Percentiles rank a stretch among this genome's conserved stretches.
Evolutionary conservation across 2,329 filamentous ascomycete genomes (phyloP).

Genomic region (Fulvia fulva): DNA sequence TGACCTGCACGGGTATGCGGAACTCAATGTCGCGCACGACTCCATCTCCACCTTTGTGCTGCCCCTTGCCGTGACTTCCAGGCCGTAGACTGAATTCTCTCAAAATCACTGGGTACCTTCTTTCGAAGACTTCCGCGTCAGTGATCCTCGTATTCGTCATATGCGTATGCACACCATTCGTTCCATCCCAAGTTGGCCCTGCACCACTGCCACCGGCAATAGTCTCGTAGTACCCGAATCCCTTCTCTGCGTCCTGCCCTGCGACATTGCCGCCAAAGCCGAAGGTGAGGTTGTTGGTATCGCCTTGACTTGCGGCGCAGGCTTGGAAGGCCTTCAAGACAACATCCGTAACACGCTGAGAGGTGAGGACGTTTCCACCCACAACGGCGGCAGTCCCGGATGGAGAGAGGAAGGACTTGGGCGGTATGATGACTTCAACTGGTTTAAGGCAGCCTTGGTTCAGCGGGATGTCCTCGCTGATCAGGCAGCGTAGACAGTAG

Average conservation of each 20-base stretch:
- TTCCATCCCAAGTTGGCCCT: constrained; percentile 68
- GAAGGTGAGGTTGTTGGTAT: constrained; percentile 82
- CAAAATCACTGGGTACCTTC: constrained; percentile 70
- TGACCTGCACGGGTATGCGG: constrained; percentile 70
- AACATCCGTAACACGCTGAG: constrained; percentile 76
- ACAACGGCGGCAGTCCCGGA: constrained; percentile 75
- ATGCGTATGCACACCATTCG: constrained; percentile 73
- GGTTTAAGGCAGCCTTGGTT: constrained; percentile 82
- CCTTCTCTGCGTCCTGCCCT: constrained; percentile 58
- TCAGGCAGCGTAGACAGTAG: constrained; percentile 75
- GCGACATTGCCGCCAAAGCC: constrained; percentile 68
- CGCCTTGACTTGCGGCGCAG: constrained; percentile 73
- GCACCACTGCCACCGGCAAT: constrained; percentile 75
- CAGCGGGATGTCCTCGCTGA: constrained; percentile 75
- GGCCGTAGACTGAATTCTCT: constrained; percentile 63
- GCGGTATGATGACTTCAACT: constrained; percentile 69
- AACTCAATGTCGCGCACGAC: constrained; percentile 79
- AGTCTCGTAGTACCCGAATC: constrained; percentile 85
- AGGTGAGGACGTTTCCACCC: constrained; percentile 75
- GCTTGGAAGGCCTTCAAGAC: constrained; percentile 76
- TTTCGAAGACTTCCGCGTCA: constrained; percentile 74
- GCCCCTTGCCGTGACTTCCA: constrained; percentile 62
- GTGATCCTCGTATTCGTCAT: constrained; percentile 87
- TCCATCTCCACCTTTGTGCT: constrained; percentile 70
- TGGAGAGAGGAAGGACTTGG: constrained; percentile 68